These are phyloP conservation scores for Aquanectria penicillioides DNA, from an alignment of 2,329 filamentous ascomycete genomes.

Conservation along the genomic window DNA sequence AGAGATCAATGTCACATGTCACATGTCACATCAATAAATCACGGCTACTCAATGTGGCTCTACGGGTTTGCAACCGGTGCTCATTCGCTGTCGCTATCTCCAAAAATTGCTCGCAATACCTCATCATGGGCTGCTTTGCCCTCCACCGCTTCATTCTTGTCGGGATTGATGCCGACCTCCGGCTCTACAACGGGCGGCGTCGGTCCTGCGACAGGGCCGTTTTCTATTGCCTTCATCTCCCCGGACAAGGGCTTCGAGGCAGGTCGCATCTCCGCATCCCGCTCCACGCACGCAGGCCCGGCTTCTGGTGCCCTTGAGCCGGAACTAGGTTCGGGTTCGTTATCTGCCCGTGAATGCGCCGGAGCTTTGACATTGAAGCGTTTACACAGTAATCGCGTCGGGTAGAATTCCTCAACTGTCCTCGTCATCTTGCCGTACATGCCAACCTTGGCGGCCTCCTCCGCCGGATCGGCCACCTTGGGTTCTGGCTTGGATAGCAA, in stretches of 20 bases:
- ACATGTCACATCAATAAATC: no score
- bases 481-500: constrained; percentile 45
- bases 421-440: constrained; percentile 95
- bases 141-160: constrained; percentile 75
- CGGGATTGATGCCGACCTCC: constrained; percentile 67
- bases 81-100: constrained; percentile 79
- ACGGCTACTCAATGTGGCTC: no score
- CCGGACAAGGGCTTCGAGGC: constrained; percentile 6
- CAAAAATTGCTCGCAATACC: constrained; percentile 93
- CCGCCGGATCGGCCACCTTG: constrained; percentile 72
- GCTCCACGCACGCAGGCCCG: constrained; percentile 24
- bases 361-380: constrained; percentile 89
- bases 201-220: constrained; percentile 4
- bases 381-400: constrained; percentile 89
- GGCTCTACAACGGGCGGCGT: constrained; percentile 29
- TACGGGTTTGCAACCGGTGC: no score
- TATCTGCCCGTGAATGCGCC: constrained; percentile 69
- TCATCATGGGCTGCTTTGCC: constrained; percentile 79
- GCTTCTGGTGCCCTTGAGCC: constrained; percentile 23
- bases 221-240: constrained; percentile 29
- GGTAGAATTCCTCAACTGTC: constrained; percentile 76
- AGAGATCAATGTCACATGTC: no score
- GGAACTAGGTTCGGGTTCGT: constrained; percentile 44
- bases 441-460: constrained; percentile 86
- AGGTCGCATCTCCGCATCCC: constrained; percentile 14